Base-by-base conservation (phyloP, 495 filamentous ascomycete species). In the Daldinia bambusicola region DNA sequence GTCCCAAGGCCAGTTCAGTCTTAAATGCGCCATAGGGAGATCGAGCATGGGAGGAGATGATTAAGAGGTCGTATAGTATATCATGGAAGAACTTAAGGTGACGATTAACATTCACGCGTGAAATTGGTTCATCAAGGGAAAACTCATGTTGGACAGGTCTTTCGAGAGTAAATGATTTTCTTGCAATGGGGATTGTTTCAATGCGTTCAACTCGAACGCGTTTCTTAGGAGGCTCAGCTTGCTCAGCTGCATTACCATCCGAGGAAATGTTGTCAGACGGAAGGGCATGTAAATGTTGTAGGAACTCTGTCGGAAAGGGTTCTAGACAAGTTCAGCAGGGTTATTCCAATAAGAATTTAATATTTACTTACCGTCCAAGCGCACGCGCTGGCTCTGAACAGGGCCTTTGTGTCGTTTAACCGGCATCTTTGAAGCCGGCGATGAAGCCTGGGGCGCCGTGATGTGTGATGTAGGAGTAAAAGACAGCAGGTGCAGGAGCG, bases 261-360 rank as follows among this genome's bases (percentile, higher is more conserved):
- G 22, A n/a, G 53, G 32, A 43, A 7, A 4, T 0, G n/a, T 13
- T 36, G 8, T 60, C 48, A 18, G 48, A 20, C 22, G 67, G 58
- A 22, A 76, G 61, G 0, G 26, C 32, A 34, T 32, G 9, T 12
- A 78, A 20, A 40, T 69, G 66, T 6, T 32, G 7, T 34, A 76
- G 69, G n/a, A 78, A 63, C 43, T 50, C 16, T 2, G 56, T 18
- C 4, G 76, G 76, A 32, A 78, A 74, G 8, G 67, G 60, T 32
- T 72, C 76, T 78, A 12, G 5, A 34, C 20, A 53, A 20, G 22
- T 20, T 70, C 52, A 67, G 66, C 55, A 55, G 26, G 32, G 26
- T 26, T 16, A n/a, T 13, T 51, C 8, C 18, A 12, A 8, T 6
- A 5, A 34, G 13, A n/a, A 26, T 36, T 0, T 4, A 4, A 55